Conservation (phyloP, 805 yeast genomes). For the Yarrowia sp. region DNA sequence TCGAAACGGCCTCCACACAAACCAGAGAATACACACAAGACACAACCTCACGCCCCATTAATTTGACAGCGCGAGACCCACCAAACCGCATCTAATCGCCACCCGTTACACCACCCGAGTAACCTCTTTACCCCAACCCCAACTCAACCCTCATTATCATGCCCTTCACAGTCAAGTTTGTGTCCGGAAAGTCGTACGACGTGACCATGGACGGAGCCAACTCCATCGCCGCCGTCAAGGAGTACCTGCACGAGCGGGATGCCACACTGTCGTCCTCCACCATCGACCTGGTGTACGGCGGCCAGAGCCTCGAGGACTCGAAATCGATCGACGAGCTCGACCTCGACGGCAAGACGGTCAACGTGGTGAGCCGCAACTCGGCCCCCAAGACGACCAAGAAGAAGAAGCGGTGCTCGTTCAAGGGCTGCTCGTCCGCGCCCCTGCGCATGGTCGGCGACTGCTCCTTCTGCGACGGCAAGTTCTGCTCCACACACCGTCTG, state of each 20-base stretch:
- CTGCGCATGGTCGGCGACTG: conserved; percentile 78
- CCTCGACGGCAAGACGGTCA: conserved; percentile 31
- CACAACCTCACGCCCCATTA: no score
- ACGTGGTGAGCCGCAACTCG: conserved; percentile 38
- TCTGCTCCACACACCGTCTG: conserved; percentile 84
- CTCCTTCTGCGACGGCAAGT: conserved; percentile 80
- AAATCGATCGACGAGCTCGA: conserved; percentile 47
- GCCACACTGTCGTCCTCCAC: conserved; percentile 45
- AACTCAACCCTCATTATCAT: neutral
- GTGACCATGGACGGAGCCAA: conserved; percentile 44
- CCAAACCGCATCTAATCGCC: neutral
- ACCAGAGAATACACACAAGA: neutral
- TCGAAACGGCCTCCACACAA: neutral
- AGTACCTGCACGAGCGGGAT: conserved; percentile 47
- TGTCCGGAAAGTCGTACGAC: conserved; percentile 39
- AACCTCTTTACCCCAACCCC: neutral
- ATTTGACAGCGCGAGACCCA: neutral
- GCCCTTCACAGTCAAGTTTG: conserved; percentile 38
- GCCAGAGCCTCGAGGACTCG: conserved; percentile 48
- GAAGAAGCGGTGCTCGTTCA: conserved; percentile 59
- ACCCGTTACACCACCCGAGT: neutral
- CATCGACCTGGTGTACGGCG: conserved; percentile 45
- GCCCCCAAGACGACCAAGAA: conserved; percentile 49
- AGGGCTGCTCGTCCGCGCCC: conserved; percentile 68
- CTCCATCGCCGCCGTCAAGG: conserved; percentile 49